Evolutionary conservation across 2,329 filamentous ascomycete genomes (phyloP).

Genomic region (Epichloe amarillans): DNA sequence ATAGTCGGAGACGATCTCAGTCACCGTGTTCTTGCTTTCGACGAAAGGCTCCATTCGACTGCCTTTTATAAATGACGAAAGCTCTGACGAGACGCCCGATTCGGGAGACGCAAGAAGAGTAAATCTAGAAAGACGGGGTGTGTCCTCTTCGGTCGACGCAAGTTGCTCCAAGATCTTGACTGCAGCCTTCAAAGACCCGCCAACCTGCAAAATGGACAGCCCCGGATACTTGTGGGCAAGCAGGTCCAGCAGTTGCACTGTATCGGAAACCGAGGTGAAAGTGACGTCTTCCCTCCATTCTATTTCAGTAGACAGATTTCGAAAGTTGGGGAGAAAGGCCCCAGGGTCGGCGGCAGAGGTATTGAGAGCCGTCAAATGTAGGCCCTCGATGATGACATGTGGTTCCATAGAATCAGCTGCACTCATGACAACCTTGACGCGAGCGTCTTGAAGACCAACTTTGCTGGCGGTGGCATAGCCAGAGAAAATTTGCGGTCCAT

Average conservation of each 20-base stretch:
- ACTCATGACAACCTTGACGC: constrained; percentile 31
- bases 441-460: constrained; percentile 24
- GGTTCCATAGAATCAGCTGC: constrained; percentile 19
- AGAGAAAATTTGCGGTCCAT: constrained; percentile 21
- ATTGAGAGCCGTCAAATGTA: constrained; percentile 27
- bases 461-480: constrained; percentile 28
- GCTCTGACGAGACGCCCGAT: constrained; percentile 1
- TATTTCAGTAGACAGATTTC: constrained; percentile 34
- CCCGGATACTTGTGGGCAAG: constrained; percentile 27
- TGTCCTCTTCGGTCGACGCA: constrained; percentile 9
- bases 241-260: constrained; percentile 17
- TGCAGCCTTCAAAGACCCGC: constrained; percentile 12
- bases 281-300: constrained; percentile 30
- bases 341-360: constrained; percentile 12
- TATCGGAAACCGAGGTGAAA: constrained; percentile 10
- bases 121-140: constrained; percentile 22
- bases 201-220: constrained; percentile 26
- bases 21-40: constrained; percentile 14
- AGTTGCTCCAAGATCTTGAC: constrained; percentile 16
- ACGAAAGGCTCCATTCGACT: constrained; percentile 13
- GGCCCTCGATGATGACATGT: constrained; percentile 30
- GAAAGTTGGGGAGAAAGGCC: constrained; percentile 34
- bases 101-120: constrained; percentile 13
- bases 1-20: constrained; percentile 16
- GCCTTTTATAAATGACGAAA: constrained; percentile 6